Conservation (phyloP, 2,329 filamentous ascomycete species). For the Sclerotinia sclerotiorum region DNA sequence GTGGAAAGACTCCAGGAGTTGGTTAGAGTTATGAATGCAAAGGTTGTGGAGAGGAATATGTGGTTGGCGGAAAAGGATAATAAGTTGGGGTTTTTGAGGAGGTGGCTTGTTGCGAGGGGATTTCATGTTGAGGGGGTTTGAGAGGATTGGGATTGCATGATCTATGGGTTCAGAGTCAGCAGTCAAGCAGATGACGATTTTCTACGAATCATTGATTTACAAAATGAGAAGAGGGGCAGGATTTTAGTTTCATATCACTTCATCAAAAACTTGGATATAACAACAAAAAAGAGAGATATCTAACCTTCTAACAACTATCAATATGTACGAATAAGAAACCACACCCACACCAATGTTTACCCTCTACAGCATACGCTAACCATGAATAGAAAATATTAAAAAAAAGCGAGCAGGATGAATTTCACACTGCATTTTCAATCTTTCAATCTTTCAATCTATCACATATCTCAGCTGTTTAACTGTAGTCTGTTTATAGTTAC, state of each 20-base stretch:
- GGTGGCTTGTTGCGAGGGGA: constrained; percentile 1
- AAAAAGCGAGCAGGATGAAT: too few relatives aligned
- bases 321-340: background rate
- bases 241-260: background rate
- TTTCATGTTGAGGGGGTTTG: constrained; percentile 14
- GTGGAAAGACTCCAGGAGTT: background rate
- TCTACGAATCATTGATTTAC: background rate
- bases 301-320: background rate
- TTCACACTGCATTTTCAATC: background rate
- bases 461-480: background rate
- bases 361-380: background rate
- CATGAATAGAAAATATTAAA: background rate
- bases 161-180: background rate
- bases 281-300: too few relatives aligned
- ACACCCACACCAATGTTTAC: background rate
- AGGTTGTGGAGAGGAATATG: background rate
- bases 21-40: background rate
- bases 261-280: background rate
- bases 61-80: constrained; percentile 2
- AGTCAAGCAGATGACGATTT: background rate
- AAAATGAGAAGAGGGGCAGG: background rate
- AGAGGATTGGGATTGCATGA: background rate
- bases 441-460: too few relatives aligned
- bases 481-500: background rate
- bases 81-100: constrained; percentile 4